These are phyloP conservation scores for Fusarium miscanthi DNA, from an alignment of 2,329 filamentous ascomycete genomes.

Conservation along the genomic window DNA sequence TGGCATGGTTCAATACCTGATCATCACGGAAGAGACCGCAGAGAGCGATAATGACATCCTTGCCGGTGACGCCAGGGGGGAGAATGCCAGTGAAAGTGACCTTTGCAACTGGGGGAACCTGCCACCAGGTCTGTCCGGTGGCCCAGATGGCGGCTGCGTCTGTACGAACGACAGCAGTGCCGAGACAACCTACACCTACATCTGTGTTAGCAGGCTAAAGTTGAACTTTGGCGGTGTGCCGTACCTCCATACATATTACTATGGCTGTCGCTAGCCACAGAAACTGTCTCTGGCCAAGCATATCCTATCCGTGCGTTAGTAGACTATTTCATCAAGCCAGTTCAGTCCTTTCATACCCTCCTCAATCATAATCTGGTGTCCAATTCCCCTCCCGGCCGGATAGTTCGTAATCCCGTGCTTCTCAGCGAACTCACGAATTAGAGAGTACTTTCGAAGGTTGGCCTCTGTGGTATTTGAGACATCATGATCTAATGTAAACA, in stretches of 20 bases:
- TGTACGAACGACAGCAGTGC: constrained; percentile 80
- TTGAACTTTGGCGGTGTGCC: not conserved
- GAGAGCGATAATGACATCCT: constrained; percentile 92
- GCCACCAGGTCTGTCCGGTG: constrained; percentile 87
- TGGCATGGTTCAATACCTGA: constrained; percentile 89
- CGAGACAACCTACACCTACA: constrained; percentile 18
- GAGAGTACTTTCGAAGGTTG: constrained; percentile 84
- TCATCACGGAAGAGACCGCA: constrained; percentile 87
- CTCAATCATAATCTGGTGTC: constrained; percentile 93
- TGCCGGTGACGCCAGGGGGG: constrained; percentile 85
- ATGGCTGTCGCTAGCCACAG: constrained; percentile 79
- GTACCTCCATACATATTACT: constrained; percentile 80
- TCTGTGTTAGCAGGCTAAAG: not conserved
- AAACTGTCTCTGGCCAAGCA: constrained; percentile 84
- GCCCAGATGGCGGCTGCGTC: constrained; percentile 90
- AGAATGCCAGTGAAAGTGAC: constrained; percentile 81
- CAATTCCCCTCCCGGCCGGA: constrained; percentile 82
- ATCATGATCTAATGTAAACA: constrained; percentile 89
- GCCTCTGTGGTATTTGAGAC: constrained; percentile 83
- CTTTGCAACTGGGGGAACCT: constrained; percentile 85
- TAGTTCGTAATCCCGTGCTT: constrained; percentile 83
- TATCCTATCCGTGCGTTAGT: constrained; percentile 59
- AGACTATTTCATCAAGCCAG: fast-evolving
- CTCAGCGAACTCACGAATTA: constrained; percentile 85
- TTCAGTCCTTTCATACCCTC: constrained; percentile 24